Evolutionary conservation across 441 rosid genomes (phyloP).

Genomic region (Populus hybrid): DNA sequence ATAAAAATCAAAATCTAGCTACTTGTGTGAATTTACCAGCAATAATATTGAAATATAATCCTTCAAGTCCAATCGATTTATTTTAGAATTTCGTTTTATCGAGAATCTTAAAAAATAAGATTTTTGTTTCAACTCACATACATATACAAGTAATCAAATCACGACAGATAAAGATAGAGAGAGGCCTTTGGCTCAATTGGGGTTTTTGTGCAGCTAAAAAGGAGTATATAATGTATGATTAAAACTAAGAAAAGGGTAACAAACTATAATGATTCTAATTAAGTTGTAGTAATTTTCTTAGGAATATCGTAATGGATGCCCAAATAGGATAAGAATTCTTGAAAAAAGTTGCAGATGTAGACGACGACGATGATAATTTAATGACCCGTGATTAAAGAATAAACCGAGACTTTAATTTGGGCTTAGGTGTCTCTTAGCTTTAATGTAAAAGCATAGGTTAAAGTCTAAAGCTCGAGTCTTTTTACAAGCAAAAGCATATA

Average conservation of each 20-base stretch:
- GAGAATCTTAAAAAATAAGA: no score
- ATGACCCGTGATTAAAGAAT: slow-evolving; percentile 15
- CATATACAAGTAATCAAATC: no score
- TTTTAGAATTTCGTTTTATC: no score
- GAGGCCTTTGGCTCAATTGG: no score
- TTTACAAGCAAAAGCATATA: slow-evolving; percentile 32
- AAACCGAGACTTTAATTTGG: slow-evolving; percentile 23
- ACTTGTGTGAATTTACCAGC: neutral
- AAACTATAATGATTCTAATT: neutral
- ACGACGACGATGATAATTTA: neutral
- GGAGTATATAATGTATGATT: neutral
- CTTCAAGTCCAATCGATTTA: no score
- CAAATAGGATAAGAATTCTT: neutral
- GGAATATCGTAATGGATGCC: neutral
- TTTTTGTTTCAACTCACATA: no score
- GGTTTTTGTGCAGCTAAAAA: no score
- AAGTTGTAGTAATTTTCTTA: neutral
- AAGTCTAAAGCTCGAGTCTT: slow-evolving; percentile 46
- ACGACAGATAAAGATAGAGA: no score
- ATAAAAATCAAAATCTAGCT: neutral
- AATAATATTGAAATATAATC: no score
- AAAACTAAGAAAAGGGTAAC: neutral
- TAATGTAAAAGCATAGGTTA: slow-evolving; percentile 29
- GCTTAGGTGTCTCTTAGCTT: slow-evolving; percentile 35
- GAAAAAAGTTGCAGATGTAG: neutral